A percentile compares a stretch with the other conserved stretches of the same genome.
Evolutionary conservation across 768 basidiomycete species (phyloP).

Genomic region (Astraeus odoratus): DNA sequence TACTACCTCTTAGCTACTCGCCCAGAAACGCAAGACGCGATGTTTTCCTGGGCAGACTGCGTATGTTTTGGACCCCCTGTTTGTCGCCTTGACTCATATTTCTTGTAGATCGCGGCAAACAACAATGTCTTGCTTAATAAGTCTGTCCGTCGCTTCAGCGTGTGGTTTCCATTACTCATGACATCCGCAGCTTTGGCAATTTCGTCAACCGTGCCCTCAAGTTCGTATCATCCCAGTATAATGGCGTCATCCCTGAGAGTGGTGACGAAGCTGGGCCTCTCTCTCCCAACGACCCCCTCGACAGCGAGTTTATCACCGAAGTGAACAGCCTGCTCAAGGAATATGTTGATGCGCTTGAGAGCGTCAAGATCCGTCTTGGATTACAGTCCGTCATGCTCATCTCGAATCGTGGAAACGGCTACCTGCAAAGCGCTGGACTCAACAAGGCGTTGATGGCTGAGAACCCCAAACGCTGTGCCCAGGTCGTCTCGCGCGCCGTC

Average conservation of each 20-base stretch:
- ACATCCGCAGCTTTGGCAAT: conserved; percentile 74
- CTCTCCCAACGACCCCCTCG: no score
- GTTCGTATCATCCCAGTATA: conserved; percentile 83
- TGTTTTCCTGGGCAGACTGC: conserved; percentile 96
- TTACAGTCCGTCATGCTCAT: conserved; percentile 86
- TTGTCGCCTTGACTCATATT: neutral
- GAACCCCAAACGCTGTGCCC: conserved; percentile 79
- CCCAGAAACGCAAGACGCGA: conserved; percentile 90
- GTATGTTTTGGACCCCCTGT: conserved; percentile 36
- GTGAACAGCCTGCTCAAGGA: conserved; percentile 79
- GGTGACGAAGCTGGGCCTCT: no score
- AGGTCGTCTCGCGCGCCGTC: conserved; percentile 82
- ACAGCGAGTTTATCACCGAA: conserved; percentile 70
- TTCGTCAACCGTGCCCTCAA: no score
- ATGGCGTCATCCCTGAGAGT: conserved; percentile 73
- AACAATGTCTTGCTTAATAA: conserved; percentile 94
- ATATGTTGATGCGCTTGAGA: conserved; percentile 85
- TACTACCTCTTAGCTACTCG: conserved; percentile 99
- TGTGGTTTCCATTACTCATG: neutral
- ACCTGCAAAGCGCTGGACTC: conserved; percentile 88
- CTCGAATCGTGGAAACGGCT: conserved; percentile 84
- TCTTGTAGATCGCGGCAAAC: conserved; percentile 71
- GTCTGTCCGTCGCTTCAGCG: conserved; percentile 32
- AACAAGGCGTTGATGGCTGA: conserved; percentile 83
- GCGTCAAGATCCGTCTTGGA: conserved; percentile 82